Base-by-base conservation (phyloP, 2,329 filamentous ascomycete genomes). In the Pseudohalonectria lignicola region DNA sequence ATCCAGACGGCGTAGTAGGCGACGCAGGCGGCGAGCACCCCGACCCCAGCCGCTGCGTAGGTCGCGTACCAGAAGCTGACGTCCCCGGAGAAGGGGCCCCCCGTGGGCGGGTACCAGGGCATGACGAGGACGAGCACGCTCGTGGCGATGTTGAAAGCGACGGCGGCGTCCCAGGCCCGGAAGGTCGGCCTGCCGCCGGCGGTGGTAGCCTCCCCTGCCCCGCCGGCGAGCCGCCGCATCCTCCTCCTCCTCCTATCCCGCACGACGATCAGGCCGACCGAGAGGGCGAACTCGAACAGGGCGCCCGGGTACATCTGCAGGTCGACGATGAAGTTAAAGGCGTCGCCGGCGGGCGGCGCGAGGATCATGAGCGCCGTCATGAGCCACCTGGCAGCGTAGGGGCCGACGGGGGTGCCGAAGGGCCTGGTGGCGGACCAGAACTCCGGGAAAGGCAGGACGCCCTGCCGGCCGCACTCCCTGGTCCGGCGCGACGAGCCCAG, bases 21-120 rank as follows among this genome's bases (percentile, higher is more conserved):
- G 0, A 49, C 66, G 34, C 70, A 74, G 1, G 55, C 40, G 10
- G 56, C 39, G 6, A 71, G 47, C 71, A 82, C 68, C 17, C 54
- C 76, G 41, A 85, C 67, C 0, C 80, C 79, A 1, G 75, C 69
- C 1, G 76, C 71, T 15, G 71, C 69, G 47, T 85, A 84, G 0
- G 79, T 84, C 2, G 67, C 79, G 45, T 85, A 86, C 75, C 76
- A 86, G 55, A 86, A 86, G 39, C 71, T 79, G 2, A 84, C 79
- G 40, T 79, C 73, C 0, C 79, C 80, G 0, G 69, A 74, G 23
- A 69, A 67, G 0, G 61, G 60, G 0, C 80, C 80, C 1, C 62
- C 67, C 1, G 64, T 61, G 0, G 81, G 82, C 2, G 80, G 81
- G 45, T 77, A 80, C 81, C 80, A 86, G 0, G 81, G 81, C 66